Evolutionary conservation across 257 asterid species (phyloP), one percentile per base, ranked within the genome.

Genomic region (Cynanchum wilfordii): DNA sequence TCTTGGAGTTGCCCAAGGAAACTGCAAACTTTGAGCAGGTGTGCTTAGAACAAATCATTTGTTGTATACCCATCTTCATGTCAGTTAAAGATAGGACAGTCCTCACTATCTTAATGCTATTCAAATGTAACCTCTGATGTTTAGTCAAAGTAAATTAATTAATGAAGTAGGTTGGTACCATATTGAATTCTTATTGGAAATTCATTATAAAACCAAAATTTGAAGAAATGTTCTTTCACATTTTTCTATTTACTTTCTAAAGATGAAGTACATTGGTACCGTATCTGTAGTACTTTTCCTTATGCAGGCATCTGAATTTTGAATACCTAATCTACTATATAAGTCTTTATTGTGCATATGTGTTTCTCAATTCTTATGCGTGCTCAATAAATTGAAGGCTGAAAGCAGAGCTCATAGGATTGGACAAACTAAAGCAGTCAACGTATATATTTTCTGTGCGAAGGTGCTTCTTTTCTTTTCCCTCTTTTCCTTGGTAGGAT

Each of bases 371-470:
- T 76, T 75, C 81, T 84, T 72, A 44, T 79, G 36, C 51, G 56
- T 76, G 68, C 66, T 77, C 73, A 44, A 71, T 70, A 72, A 77
- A 69, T 76, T 77, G 83, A 72, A 94, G 99, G 99, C 99, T 76
- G 99, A 94, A 89, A 89, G 85, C 83, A 91, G 99, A 87, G 97
- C 95, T 77, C 99, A 94, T 77, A 88, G 99, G 83, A 90, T 84
- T 71, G 99, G 99, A 66, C 99, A 94, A 79, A 91, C 83, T 72
- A 88, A 90, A 70, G 86, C 80, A 76, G 97, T 94, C 73, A 91
- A 94, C 80, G 77, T 91, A 69, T 94, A 94, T 79, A 86, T 94
- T 80, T 94, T 94, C 81, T 91, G 96, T 59, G 99, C 90, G 57
- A 87, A 91, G 99, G 99, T 94, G 75, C 65, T 74, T 58, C 60